Base-by-base conservation (phyloP, 176 grass and related monocot genomes). In the Rhynchospora pubera region DNA sequence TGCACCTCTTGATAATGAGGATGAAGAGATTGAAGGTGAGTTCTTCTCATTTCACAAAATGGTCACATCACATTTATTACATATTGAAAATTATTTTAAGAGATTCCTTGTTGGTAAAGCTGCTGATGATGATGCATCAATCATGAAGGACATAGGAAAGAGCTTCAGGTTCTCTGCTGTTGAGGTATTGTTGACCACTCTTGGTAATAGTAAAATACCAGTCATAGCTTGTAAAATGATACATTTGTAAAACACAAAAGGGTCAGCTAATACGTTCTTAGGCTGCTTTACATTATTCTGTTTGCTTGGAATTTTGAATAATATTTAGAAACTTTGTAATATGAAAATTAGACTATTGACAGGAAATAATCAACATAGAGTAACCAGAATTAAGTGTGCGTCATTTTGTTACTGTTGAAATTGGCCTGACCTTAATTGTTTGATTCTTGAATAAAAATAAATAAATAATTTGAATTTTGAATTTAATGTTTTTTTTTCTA, bases 121-220 rank as follows among this genome's bases (percentile, higher is more conserved):
- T 84, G 90, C 90, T 78, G 93, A 93, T 79, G 95, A 97, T 84
- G 95, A 97, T 79, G 90, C 87, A 82, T 85, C 85, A 50, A 62
- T 94, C 18, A 91, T 97, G 67, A 97, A 91, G 82, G 79, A 86
- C 84, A 93, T 97, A 32, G 95, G 90, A 23, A 94, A 94, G 85
- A 97, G 90, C 64, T 97, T 97, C 84, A 86, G 92, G 76, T 85
- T 93, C 72, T 97, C 90, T 87, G 87, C 90, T 45, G 87, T 97
- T 56, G 87, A 94, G 92, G 95, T 97, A 89, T 45, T 8, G 72
- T 15, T 73, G 28, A 6, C 82, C 34, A 69, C 7, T 87, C 9
- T 85, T 43, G 18, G 18, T 73, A 65, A 6, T 46, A 9, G 59
- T 42, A 45, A 46, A 15, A 6, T 50, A 77, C 50, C 24, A 47